Evolutionary conservation across 306 rosid species (phyloP), one percentile per base, ranked within the genome.

Genomic region (Quercus agrifolia): DNA sequence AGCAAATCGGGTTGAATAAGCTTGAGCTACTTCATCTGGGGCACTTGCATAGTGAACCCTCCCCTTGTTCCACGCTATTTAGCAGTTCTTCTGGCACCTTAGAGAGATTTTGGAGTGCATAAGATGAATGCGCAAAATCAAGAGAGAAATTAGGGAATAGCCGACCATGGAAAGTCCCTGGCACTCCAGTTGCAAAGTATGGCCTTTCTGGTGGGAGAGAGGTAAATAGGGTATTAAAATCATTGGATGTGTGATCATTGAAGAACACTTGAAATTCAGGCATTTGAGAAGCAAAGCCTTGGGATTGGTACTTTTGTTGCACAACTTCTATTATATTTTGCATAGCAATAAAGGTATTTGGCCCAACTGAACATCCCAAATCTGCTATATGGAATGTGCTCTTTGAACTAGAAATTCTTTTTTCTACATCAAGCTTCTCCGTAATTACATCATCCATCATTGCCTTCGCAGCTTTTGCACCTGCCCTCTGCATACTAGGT

Each of bases 211-310:
- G 33, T 31, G 33, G 33, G 33, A 31, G 33, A 31, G 33, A 31
- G 33, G 33, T 4, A 31, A 31, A 31, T 0, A 31, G 33, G 33
- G 33, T 31, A 31, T 4, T 31, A 31, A 31, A 31, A 31, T 31
- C 33, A 31, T 31, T 31, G 5, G 33, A 31, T 31, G 33, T 31
- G 5, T 31, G 33, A 31, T 31, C 78, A 41, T 55, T 77, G 49
- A 77, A 82, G 62, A 82, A 71, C 4, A 82, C 71, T 25, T 77
- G 81, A 35, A 82, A 77, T 28, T 82, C 81, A 8, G 55, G 81
- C 1, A 5, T 2, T 14, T 70, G 41, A 30, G 70, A 55, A 21
- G 20, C 19, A 54, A 5, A 25, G 13, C 23, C 35, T 33, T 64
- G 59, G n/a, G 55, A 67, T 38, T 23, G 59, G 71, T 55, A 68